Conservation (phyloP, 805 yeast species). For the Candida corydali region DNA sequence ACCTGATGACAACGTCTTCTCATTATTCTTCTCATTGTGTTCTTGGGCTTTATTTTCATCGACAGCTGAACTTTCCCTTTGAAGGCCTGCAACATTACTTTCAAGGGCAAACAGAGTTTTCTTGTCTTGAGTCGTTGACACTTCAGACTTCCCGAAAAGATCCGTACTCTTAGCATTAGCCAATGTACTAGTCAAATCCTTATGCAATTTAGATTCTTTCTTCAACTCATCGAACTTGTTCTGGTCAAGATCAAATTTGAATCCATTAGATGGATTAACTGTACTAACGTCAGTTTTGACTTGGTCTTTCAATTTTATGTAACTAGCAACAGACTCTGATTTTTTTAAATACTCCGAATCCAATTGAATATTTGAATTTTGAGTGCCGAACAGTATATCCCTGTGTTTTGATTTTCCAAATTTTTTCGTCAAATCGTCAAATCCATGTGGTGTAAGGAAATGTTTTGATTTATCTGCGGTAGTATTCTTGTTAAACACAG, state of each 20-base stretch:
- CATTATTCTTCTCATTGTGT: too few species aligned
- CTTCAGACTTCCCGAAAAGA: too few species aligned
- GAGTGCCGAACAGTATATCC: constrained; percentile 7
- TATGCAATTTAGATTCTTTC: too few species aligned
- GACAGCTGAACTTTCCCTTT: too few species aligned
- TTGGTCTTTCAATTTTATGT: constrained; percentile 28
- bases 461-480: neutral
- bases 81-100: too few species aligned
- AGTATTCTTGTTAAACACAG: constrained; percentile 19
- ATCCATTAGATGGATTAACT: constrained; percentile 33
- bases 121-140: too few species aligned
- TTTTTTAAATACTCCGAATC: constrained; percentile 25
- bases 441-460: constrained; percentile 5
- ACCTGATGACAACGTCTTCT: too few species aligned
- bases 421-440: constrained; percentile 9
- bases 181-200: too few species aligned
- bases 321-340: constrained; percentile 21
- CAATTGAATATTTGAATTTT: constrained; percentile 13
- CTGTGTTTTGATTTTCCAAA: constrained; percentile 9
- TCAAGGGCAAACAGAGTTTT: too few species aligned
- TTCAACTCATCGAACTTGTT: too few species aligned
- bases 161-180: too few species aligned
- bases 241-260: constrained; percentile 32
- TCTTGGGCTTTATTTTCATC: too few species aligned
- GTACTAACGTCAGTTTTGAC: constrained; percentile 5